Conservation (phyloP, 1,139 yeast genomes). For the Spencermartinsiella ligniputridi region DNA sequence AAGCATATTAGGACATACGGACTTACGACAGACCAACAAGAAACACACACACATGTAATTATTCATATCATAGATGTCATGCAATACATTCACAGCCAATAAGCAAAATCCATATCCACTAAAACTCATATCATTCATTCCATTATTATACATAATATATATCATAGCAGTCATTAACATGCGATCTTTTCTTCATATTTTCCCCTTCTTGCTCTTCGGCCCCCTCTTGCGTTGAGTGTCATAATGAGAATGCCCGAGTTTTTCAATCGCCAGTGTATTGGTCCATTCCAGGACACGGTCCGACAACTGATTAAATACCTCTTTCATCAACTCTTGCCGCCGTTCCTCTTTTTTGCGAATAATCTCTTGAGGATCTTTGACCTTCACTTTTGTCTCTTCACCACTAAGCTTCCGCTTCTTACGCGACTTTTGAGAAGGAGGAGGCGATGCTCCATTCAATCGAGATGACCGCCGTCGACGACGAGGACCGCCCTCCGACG, state of each 20-base stretch:
- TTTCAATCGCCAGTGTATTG: constrained; percentile 25
- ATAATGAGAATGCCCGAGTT: constrained; percentile 27
- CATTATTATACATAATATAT: constrained; percentile 1
- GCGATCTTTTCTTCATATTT: neutral
- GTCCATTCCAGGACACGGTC: constrained; percentile 27
- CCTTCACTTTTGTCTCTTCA: neutral
- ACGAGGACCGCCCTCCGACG: constrained; percentile 5
- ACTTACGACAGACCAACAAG: too few species aligned
- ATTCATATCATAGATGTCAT: too few species aligned
- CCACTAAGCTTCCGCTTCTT: neutral
- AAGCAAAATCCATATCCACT: too few species aligned
- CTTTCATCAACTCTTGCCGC: constrained; percentile 21
- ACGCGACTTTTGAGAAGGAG: neutral
- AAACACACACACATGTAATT: too few species aligned
- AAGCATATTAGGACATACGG: too few species aligned
- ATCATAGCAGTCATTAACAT: neutral
- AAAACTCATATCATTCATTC: neutral
- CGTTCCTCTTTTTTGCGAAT: constrained; percentile 14
- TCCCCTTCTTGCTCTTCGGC: constrained; percentile 12
- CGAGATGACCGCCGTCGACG: constrained; percentile 5
- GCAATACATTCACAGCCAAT: too few species aligned
- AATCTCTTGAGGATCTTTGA: constrained; percentile 3
- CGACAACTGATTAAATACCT: constrained; percentile 15
- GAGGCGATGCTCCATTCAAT: neutral
- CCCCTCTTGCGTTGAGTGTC: constrained; percentile 17